Percentiles rank a stretch among this genome's conserved stretches.
Evolutionary conservation across 2,329 filamentous ascomycete species (phyloP).

Genomic region (Fusarium citri): DNA sequence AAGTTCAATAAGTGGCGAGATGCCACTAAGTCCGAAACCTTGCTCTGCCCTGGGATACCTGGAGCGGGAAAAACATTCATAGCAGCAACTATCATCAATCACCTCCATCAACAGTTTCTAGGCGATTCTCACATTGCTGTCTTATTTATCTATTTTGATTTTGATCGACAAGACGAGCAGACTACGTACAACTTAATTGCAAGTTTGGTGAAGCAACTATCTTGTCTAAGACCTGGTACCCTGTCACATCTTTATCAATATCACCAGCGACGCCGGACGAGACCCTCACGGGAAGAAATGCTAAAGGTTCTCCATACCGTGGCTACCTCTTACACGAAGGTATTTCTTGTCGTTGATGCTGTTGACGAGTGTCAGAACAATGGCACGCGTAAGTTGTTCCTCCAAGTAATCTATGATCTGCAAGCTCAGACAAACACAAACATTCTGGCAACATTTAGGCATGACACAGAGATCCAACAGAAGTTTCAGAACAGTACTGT

Average conservation of each 20-base stretch:
- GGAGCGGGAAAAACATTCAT: constrained; percentile 13
- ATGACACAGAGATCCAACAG: not conserved
- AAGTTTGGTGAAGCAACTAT: not conserved
- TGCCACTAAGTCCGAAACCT: not conserved
- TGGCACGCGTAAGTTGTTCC: not conserved
- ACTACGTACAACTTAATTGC: not conserved
- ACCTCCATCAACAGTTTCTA: not conserved
- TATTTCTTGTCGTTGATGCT: constrained; percentile 1
- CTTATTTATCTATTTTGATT: constrained; percentile 6
- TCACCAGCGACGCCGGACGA: not conserved
- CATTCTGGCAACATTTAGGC: constrained; percentile 40
- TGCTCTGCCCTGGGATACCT: constrained; percentile 1
- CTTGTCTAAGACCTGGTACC: not conserved
- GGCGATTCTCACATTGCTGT: not conserved
- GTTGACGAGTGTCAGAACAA: not conserved
- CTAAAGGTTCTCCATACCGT: not conserved
- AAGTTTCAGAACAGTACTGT: not conserved
- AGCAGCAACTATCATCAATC: not conserved
- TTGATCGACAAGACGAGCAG: not conserved
- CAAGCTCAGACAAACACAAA: not conserved
- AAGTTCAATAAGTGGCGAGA: not conserved
- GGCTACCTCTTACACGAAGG: not conserved
- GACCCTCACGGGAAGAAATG: not conserved
- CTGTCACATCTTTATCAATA: not conserved
- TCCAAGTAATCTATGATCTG: not conserved